Percentiles rank a stretch among this genome's conserved stretches.
Conservation (phyloP, 495 filamentous ascomycete genomes). For the Penicillium lagena region DNA sequence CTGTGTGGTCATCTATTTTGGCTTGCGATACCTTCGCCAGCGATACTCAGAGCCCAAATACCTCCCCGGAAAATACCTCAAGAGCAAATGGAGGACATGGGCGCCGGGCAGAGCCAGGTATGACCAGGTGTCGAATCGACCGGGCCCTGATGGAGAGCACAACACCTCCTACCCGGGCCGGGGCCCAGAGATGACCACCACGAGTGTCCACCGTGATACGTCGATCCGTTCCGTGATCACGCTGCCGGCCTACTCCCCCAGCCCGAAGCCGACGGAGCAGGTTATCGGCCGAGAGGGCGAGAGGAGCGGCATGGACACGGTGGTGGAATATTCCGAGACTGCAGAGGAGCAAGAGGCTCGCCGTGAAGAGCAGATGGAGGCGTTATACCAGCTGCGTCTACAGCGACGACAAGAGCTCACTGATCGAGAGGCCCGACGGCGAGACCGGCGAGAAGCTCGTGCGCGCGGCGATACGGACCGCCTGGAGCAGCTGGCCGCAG, state of each 20-base stretch:
- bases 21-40: conserved; percentile 42
- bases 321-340: conserved; percentile 77
- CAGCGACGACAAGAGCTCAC: conserved; percentile 68
- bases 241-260: conserved; percentile 69
- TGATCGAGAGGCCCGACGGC: conserved; percentile 69
- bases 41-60: conserved; percentile 48
- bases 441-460: conserved; percentile 60
- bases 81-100: conserved; percentile 57
- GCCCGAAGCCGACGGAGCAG: conserved; percentile 67
- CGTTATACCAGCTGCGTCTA: conserved; percentile 81
- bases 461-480: conserved; percentile 58
- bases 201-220: conserved; percentile 71
- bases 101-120: conserved; percentile 35
- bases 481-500: conserved; percentile 51
- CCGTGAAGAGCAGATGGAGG: conserved; percentile 89
- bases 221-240: conserved; percentile 90
- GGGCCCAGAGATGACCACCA: conserved; percentile 25
- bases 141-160: conserved; percentile 11
- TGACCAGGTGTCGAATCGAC: conserved; percentile 29
- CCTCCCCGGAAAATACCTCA: conserved; percentile 51
- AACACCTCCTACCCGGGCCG: conserved; percentile 19
- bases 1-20: conserved; percentile 37
- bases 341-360: conserved; percentile 67
- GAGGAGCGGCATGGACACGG: conserved; percentile 83
- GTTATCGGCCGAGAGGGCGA: conserved; percentile 91